These are phyloP conservation scores for Ophiostoma quercus DNA, from an alignment of 2,329 filamentous ascomycete genomes.

Conservation along the genomic window DNA sequence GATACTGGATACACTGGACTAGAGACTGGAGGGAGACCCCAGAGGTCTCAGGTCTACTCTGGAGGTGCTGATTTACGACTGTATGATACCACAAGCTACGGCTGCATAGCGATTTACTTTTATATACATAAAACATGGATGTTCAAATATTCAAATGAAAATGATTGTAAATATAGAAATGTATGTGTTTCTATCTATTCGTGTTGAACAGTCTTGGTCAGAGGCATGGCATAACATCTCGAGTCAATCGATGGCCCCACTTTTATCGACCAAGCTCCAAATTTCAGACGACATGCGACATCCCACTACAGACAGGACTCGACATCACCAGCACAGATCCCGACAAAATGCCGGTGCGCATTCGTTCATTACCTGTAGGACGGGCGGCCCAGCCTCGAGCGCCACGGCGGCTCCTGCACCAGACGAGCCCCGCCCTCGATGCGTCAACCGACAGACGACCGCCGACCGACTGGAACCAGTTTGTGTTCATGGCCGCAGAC, in stretches of 20 bases:
- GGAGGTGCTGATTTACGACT: slow-evolving; percentile 2
- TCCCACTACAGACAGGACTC: neutral
- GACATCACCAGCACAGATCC: neutral
- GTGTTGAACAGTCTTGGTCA: no score
- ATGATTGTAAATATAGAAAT: no score
- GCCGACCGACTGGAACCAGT: slow-evolving; percentile 27
- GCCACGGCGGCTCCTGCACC: neutral
- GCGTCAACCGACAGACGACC: neutral
- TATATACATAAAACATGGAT: neutral
- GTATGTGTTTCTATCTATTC: no score
- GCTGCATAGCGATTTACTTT: neutral
- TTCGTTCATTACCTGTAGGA: neutral
- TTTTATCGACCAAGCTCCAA: slow-evolving; percentile 11
- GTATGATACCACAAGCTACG: slow-evolving; percentile 12
- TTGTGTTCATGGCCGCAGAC: slow-evolving; percentile 18
- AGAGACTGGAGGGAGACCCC: no score
- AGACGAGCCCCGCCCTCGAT: neutral
- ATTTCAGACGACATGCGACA: neutral
- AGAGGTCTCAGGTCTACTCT: no score
- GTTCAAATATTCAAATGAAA: no score
- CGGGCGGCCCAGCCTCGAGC: neutral
- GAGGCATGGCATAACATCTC: no score
- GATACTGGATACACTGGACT: neutral
- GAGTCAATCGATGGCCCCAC: neutral
- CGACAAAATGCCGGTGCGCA: neutral